A percentile compares a stretch with the other conserved stretches of the same genome.
Conservation (phyloP, 1,284 basidiomycete genomes). For the Ustilago vetiveriae region DNA sequence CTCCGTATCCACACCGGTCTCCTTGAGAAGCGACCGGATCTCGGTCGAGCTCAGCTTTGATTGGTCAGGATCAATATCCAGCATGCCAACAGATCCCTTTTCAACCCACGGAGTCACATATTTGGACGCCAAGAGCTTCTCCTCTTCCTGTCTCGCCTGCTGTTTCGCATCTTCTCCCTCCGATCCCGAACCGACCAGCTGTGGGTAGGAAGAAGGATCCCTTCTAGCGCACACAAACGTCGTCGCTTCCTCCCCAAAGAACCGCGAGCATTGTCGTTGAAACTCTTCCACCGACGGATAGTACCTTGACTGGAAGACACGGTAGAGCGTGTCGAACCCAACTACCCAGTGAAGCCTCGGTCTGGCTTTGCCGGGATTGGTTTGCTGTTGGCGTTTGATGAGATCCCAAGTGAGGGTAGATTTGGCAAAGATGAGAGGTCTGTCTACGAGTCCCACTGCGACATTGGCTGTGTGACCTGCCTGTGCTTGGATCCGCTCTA, state of each 20-base stretch:
- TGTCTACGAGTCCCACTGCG: conserved; percentile 83
- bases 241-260: conserved; percentile 74
- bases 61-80: conserved; percentile 35
- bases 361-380: background rate
- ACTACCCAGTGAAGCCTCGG: conserved; percentile 75
- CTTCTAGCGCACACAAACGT: conserved; percentile 71
- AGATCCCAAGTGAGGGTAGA: conserved; percentile 73
- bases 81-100: conserved; percentile 33
- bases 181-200: background rate
- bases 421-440: conserved; percentile 89
- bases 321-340: conserved; percentile 87
- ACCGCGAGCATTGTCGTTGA: conserved; percentile 72
- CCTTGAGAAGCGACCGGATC: conserved; percentile 32
- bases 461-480: conserved; percentile 70
- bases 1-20: background rate
- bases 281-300: conserved; percentile 74
- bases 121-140: conserved; percentile 22
- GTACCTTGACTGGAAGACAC: conserved; percentile 83
- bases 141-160: conserved; percentile 27
- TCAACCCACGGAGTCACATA: conserved; percentile 43
- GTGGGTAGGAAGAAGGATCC: conserved; percentile 33
- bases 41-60: conserved; percentile 50
- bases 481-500: conserved; percentile 32
- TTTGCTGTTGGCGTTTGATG: conserved; percentile 64
- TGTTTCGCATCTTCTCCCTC: background rate